Percentiles rank a stretch among this genome's conserved stretches.
phyloP scores from a whole-genome alignment of 805 yeast genomes.

The Cyberlindnera americana region DNA sequence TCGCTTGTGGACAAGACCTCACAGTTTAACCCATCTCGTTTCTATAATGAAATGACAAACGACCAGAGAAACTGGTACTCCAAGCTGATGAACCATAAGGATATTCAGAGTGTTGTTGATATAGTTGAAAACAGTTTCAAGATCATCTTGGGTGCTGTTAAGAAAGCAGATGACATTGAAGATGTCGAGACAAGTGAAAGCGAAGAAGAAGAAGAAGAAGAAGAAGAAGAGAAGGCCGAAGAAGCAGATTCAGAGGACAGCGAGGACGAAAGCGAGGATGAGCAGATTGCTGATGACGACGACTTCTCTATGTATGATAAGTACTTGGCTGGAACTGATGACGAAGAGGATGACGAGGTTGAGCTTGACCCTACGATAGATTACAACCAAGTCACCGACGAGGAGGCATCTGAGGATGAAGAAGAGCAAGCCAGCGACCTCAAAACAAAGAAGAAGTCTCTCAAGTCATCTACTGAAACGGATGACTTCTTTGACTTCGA shows the following conservation, averaged over 20 bases:
- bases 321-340: constrained; percentile 36
- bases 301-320: constrained; percentile 34
- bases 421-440: constrained; percentile 6
- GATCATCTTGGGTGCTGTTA: constrained; percentile 30
- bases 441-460: constrained; percentile 21
- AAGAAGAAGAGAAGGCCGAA: constrained; percentile 19
- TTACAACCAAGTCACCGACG: constrained; percentile 60
- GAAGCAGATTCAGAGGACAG: constrained; percentile 20
- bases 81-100: constrained; percentile 43
- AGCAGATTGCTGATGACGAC: constrained; percentile 21
- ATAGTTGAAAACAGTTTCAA: constrained; percentile 38
- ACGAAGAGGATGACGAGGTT: constrained; percentile 42
- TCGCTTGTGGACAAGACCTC: constrained; percentile 30
- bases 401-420: constrained; percentile 45
- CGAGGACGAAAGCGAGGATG: constrained; percentile 16
- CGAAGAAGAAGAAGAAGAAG: constrained; percentile 25
- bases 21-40: constrained; percentile 41
- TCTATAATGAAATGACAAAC: constrained; percentile 36
- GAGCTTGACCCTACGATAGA: constrained; percentile 29
- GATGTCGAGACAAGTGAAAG: constrained; percentile 17
- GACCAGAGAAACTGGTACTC: constrained; percentile 30
- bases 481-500: constrained; percentile 40
- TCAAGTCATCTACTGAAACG: constrained; percentile 3
- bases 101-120: constrained; percentile 44
- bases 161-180: constrained; percentile 19